These are phyloP conservation scores for Pythium oligandrum DNA, from an alignment of 352 stramenopile species.

Conservation along the genomic window DNA sequence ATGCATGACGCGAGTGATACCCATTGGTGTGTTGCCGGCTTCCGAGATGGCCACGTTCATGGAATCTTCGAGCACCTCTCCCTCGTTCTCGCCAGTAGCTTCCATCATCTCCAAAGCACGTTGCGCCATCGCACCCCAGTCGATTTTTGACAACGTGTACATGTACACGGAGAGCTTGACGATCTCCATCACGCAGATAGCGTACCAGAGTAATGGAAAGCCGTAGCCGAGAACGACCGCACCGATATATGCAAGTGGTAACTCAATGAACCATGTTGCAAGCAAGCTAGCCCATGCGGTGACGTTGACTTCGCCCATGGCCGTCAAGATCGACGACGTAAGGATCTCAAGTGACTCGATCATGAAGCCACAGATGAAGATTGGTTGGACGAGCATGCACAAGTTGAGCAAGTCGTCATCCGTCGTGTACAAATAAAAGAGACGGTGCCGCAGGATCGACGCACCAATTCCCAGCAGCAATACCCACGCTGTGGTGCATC, in stretches of 20 bases:
- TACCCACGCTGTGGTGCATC: constrained; percentile 49
- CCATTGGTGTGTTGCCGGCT: constrained; percentile 48
- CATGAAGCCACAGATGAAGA: constrained; percentile 44
- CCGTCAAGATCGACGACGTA: constrained; percentile 35
- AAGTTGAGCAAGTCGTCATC: constrained; percentile 41
- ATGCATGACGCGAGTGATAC: constrained; percentile 31
- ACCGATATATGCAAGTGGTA: constrained; percentile 43
- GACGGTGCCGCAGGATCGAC: constrained; percentile 23
- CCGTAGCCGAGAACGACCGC: constrained; percentile 36
- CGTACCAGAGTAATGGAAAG: constrained; percentile 42
- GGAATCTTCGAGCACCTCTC: constrained; percentile 23
- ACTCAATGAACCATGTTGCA: constrained; percentile 42
- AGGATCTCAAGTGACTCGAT: constrained; percentile 53
- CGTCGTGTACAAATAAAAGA: constrained; percentile 47
- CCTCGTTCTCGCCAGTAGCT: constrained; percentile 25
- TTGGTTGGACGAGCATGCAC: constrained; percentile 38
- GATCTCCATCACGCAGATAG: constrained; percentile 39
- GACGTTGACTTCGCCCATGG: constrained; percentile 51
- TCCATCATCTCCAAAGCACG: constrained; percentile 38
- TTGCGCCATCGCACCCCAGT: constrained; percentile 41
- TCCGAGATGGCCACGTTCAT: constrained; percentile 32
- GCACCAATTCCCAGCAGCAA: constrained; percentile 31
- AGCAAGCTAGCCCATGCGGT: constrained; percentile 37
- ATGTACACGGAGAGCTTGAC: constrained; percentile 37
- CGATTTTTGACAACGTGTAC: constrained; percentile 28